phyloP scores from a whole-genome alignment of 768 basidiomycete species.

The Agaricus sinodeliciosus region DNA sequence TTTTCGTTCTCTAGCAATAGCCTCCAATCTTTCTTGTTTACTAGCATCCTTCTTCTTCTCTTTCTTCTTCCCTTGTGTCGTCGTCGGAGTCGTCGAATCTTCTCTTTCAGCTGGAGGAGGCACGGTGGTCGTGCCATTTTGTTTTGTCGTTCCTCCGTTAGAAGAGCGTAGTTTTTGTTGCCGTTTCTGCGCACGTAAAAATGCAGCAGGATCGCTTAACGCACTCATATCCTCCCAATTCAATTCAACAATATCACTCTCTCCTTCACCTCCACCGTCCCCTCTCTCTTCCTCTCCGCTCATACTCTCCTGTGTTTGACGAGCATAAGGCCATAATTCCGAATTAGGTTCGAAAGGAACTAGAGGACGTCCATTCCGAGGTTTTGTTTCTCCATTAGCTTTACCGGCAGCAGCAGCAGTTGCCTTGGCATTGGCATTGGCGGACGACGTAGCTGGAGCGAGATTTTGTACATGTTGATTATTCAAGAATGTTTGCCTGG shows the following conservation, averaged over 20 bases:
- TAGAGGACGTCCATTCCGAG: conserved; percentile 30
- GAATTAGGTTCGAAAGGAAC: conserved; percentile 60
- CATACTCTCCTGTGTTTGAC: conserved; percentile 33
- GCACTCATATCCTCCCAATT: conserved; percentile 71
- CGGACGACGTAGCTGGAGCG: not conserved
- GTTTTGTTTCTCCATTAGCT: conserved; percentile 11
- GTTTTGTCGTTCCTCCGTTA: conserved; percentile 19
- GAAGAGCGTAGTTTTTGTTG: not conserved
- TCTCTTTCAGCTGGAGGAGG: not conserved
- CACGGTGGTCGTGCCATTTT: not conserved
- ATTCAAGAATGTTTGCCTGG: conserved; percentile 14
- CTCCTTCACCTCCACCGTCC: conserved; percentile 39
- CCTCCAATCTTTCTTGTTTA: conserved; percentile 31
- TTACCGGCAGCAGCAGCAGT: not conserved
- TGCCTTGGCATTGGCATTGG: not conserved
- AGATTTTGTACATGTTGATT: conserved; percentile 1
- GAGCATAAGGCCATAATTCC: conserved; percentile 68
- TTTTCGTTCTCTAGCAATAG: conserved; percentile 33
- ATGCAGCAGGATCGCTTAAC: conserved; percentile 60
- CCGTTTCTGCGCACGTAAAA: conserved; percentile 28
- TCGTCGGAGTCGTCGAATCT: conserved; percentile 8
- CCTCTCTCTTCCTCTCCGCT: conserved; percentile 13
- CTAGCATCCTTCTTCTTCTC: conserved; percentile 9
- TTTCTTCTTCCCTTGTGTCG: conserved; percentile 18
- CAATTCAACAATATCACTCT: conserved; percentile 55